These are phyloP conservation scores for Mortierella sp. DNA, from an alignment of 371 early-diverging fungal genomes.

Conservation along the genomic window DNA sequence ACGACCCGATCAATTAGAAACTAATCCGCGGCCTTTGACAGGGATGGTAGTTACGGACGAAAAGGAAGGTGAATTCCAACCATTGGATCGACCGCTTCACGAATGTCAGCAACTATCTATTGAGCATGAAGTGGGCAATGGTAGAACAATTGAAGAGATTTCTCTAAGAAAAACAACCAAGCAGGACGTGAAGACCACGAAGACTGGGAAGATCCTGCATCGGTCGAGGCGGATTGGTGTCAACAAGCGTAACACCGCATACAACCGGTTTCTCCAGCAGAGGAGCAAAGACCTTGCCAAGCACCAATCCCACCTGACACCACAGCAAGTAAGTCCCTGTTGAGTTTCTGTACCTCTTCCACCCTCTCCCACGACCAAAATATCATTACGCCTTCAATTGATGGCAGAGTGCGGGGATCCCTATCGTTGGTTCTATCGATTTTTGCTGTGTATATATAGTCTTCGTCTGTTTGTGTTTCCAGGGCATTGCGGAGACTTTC, in stretches of 20 bases:
- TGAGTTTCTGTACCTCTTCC: neutral
- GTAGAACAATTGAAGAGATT: slow-evolving; percentile 8
- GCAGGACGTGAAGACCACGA: slow-evolving; percentile 34
- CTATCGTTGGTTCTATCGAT: neutral
- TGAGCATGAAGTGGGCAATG: neutral
- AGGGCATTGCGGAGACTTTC: neutral
- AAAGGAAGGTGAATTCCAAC: too few species aligned
- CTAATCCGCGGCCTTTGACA: too few species aligned
- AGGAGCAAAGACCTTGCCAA: slow-evolving; percentile 28
- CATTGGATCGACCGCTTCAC: neutral
- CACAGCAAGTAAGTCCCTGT: slow-evolving; percentile 32
- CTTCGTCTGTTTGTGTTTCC: neutral
- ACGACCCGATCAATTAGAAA: too few species aligned
- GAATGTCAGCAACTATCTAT: neutral
- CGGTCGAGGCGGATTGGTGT: slow-evolving; percentile 11
- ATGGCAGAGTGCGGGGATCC: too few species aligned
- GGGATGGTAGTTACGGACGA: too few species aligned
- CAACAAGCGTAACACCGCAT: slow-evolving; percentile 23
- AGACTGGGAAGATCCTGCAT: slow-evolving; percentile 40
- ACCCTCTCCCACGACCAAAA: too few species aligned
- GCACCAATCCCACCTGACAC: slow-evolving; percentile 15
- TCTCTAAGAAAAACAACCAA: slow-evolving; percentile 23
- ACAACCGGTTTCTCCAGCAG: slow-evolving; percentile 40
- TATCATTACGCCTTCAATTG: neutral
- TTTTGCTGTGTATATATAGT: neutral